Evolutionary conservation across 805 yeast species (phyloP).

Genomic region (Babjeviella inositovora): DNA sequence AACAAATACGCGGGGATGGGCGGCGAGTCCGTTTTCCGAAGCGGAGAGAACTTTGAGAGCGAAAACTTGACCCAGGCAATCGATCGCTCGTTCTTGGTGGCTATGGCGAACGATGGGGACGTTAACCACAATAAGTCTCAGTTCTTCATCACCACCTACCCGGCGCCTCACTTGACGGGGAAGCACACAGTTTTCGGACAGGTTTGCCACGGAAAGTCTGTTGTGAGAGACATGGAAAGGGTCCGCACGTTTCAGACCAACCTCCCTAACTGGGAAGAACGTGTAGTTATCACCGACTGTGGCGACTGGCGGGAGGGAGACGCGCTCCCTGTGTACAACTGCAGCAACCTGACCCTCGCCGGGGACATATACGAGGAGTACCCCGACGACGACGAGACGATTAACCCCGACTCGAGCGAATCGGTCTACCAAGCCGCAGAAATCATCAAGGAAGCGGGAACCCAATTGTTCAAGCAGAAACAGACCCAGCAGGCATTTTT

Average conservation of each 20-base stretch:
- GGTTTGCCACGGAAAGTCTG: constrained; percentile 53
- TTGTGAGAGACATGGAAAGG: constrained; percentile 49
- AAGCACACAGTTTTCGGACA: constrained; percentile 69
- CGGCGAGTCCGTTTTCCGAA: constrained; percentile 25
- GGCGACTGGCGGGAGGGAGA: constrained; percentile 44
- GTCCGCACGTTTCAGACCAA: constrained; percentile 15
- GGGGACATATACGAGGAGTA: constrained; percentile 65
- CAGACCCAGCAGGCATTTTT: constrained; percentile 32
- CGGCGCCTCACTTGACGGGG: constrained; percentile 60
- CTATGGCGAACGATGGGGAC: constrained; percentile 48
- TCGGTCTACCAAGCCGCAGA: constrained; percentile 31
- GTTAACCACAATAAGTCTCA: constrained; percentile 40
- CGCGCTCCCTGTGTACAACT: constrained; percentile 43
- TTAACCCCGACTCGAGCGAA: constrained; percentile 25
- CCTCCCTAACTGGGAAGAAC: constrained; percentile 16
- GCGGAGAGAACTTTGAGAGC: constrained; percentile 7
- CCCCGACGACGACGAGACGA: constrained; percentile 56
- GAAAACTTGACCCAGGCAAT: constrained; percentile 9
- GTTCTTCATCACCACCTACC: constrained; percentile 54
- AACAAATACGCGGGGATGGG: constrained; percentile 17
- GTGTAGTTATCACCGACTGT: constrained; percentile 34
- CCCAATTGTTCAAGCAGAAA: constrained; percentile 37
- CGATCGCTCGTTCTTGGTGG: constrained; percentile 33
- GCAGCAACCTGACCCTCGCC: constrained; percentile 42
- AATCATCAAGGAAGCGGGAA: constrained; percentile 54